Evolutionary conservation across 2,329 filamentous ascomycete genomes (phyloP).

Genomic region (Fusarium globosum): DNA sequence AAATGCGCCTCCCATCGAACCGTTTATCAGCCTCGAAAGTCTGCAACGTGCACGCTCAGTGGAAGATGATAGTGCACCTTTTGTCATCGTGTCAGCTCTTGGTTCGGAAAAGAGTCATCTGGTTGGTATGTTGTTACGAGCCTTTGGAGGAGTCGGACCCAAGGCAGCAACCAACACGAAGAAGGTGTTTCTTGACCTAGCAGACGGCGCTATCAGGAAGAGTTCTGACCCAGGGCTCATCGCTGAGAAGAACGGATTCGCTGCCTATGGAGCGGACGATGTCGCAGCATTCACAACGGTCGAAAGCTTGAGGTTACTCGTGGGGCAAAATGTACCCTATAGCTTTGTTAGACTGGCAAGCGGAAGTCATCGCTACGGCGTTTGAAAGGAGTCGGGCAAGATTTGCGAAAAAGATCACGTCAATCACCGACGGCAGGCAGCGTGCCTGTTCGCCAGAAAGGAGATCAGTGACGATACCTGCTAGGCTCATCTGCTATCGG

Average conservation of each 20-base stretch:
- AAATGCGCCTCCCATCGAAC: slow-evolving; percentile 76
- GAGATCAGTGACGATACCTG: background rate
- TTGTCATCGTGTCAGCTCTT: slow-evolving; percentile 83
- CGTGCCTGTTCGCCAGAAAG: background rate
- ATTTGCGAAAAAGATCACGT: background rate
- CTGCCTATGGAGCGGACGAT: slow-evolving; percentile 81
- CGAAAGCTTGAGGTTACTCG: slow-evolving; percentile 79
- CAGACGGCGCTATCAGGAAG: slow-evolving; percentile 65
- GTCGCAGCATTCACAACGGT: slow-evolving; percentile 87
- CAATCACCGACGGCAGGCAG: background rate
- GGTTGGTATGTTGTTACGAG: slow-evolving; percentile 80
- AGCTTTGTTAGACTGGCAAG: slow-evolving; percentile 84
- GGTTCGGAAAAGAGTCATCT: slow-evolving; percentile 82
- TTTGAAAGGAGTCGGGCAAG: slow-evolving; percentile 43
- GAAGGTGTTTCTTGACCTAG: slow-evolving; percentile 85
- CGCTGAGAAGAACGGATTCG: slow-evolving; percentile 80
- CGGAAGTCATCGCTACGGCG: slow-evolving; percentile 61
- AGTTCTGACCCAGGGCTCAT: slow-evolving; percentile 74
- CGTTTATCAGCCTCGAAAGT: slow-evolving; percentile 79
- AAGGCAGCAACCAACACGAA: slow-evolving; percentile 54
- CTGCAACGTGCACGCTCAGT: slow-evolving; percentile 64
- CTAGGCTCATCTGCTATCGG: slow-evolving; percentile 6
- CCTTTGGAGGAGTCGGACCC: slow-evolving; percentile 65
- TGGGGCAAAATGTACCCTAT: slow-evolving; percentile 88
- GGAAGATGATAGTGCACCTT: slow-evolving; percentile 69